Evolutionary conservation across 257 asterid species (phyloP), one percentile per base, ranked within the genome.

Genomic region (Galeopsis tetrahit): DNA sequence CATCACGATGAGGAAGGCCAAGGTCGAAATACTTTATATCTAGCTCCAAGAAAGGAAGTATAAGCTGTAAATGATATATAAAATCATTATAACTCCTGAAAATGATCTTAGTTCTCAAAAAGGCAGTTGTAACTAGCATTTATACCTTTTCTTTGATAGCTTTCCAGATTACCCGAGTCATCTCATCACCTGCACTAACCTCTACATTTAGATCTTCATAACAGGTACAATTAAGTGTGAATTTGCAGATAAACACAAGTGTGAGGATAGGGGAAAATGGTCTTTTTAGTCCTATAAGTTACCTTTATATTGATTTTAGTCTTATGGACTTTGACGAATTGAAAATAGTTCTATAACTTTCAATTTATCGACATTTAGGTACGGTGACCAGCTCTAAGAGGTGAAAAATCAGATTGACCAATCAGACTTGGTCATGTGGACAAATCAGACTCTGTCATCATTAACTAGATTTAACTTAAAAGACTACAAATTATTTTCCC

Each of bases 21-120:
- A 88, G 91, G 78, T 88, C 95, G 66, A 88, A 88, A 75, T 88
- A 86, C 85, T 88, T 88, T 35, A 88, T 86, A 61, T 88, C 91
- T 44, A 88, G 82, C 86, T 88, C 91, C 82, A 88, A 74, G 76
- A 86, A 88, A 57, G 95, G 95, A 63, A 80, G 81, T 76, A 88
- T 82, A 66, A 88, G 89, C 95, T 88, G 88, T 32, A 83, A 71
- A 68, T 36, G 49, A 63, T 31, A 63, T 31, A 21, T 32, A 59
- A 64, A 60, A 48, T 38, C 65, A 68, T 49, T 65, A 73, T 10
- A 51, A 40, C 49, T 17, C 48, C 56, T 8, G 65, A 49, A 72
- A 32, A 31, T 13, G 43, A 52, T 21, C 36, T 36, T 33, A 13
- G 14, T 28, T 6, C 34, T 53, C 36, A 3, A 35, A 8, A 57